phyloP scores from a whole-genome alignment of 1,284 basidiomycete species.

The Rhodotorula sp. region DNA sequence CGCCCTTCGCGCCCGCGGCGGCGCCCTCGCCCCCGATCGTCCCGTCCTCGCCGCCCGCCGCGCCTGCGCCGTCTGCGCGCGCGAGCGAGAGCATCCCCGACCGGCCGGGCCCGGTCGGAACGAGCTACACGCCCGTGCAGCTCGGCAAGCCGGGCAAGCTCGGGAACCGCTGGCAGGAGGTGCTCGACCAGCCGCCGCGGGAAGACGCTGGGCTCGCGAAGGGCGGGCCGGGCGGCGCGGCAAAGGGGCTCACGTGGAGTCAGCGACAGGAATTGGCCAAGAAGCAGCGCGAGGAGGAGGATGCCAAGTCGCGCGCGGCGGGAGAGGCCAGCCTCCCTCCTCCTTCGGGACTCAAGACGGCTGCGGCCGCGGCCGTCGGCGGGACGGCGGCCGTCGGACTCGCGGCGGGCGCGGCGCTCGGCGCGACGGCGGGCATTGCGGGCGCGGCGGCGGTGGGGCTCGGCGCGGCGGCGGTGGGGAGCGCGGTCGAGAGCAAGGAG shows the following conservation, averaged over 20 bases:
- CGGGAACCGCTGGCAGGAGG: constrained; percentile 71
- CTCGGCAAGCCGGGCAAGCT: constrained; percentile 81
- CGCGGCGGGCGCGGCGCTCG: constrained; percentile 47
- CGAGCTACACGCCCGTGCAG: constrained; percentile 81
- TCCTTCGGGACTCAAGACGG: constrained; percentile 50
- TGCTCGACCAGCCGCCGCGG: not conserved
- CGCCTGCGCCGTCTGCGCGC: constrained; percentile 55
- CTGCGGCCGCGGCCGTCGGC: constrained; percentile 44
- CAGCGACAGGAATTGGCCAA: constrained; percentile 84
- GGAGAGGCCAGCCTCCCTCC: constrained; percentile 43
- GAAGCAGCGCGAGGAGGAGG: constrained; percentile 79
- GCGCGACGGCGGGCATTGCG: constrained; percentile 49
- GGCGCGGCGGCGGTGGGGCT: constrained; percentile 51
- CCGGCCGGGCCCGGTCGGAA: constrained; percentile 57
- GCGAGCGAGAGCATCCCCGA: constrained; percentile 35
- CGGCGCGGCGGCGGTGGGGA: constrained; percentile 14
- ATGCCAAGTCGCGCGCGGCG: constrained; percentile 61
- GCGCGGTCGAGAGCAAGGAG: constrained; percentile 11
- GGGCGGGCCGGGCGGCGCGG: constrained; percentile 48
- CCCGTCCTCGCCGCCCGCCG: constrained; percentile 54
- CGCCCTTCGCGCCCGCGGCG: not conserved
- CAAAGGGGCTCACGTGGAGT: constrained; percentile 70
- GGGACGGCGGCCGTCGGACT: constrained; percentile 18
- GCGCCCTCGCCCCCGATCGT: not conserved
- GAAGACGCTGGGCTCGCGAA: not conserved